These are phyloP conservation scores for Prunus padus DNA, from an alignment of 306 rosid species.

Conservation along the genomic window DNA sequence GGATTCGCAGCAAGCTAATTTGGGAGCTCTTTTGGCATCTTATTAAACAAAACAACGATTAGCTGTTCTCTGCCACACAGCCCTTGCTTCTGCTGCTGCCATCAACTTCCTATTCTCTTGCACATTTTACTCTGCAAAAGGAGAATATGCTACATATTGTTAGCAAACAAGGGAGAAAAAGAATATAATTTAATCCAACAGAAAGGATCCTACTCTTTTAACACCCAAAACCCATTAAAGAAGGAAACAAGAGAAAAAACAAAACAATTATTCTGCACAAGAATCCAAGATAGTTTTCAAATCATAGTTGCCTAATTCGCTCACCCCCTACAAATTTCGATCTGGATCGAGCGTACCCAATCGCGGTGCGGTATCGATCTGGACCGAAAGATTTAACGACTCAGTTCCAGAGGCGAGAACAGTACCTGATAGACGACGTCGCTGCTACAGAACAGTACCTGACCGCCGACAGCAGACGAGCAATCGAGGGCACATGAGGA, in stretches of 20 bases:
- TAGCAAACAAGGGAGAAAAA: background rate
- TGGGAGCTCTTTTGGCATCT: slow-evolving; percentile 88
- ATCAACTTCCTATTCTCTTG: slow-evolving; percentile 34
- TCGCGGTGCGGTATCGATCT: too few species aligned
- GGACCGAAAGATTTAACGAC: too few species aligned
- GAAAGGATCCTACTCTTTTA: background rate
- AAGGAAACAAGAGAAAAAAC: background rate
- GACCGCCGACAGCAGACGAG: too few species aligned
- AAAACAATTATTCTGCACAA: background rate
- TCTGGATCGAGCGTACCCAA: too few species aligned
- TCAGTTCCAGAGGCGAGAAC: too few species aligned
- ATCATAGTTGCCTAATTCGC: too few species aligned
- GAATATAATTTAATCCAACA: background rate
- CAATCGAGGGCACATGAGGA: too few species aligned
- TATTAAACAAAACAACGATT: slow-evolving; percentile 89
- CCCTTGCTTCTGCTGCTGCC: slow-evolving; percentile 89
- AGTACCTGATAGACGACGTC: too few species aligned
- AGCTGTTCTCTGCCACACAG: slow-evolving; percentile 83
- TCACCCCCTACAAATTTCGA: too few species aligned
- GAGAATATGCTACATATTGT: background rate
- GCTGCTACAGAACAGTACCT: too few species aligned
- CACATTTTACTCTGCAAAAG: slow-evolving; percentile 36
- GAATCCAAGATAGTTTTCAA: background rate
- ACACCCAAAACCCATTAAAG: background rate
- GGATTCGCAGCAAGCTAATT: slow-evolving; percentile 78